Base-by-base conservation (phyloP, 1,284 basidiomycete species). In the Puccinia horiana region DNA sequence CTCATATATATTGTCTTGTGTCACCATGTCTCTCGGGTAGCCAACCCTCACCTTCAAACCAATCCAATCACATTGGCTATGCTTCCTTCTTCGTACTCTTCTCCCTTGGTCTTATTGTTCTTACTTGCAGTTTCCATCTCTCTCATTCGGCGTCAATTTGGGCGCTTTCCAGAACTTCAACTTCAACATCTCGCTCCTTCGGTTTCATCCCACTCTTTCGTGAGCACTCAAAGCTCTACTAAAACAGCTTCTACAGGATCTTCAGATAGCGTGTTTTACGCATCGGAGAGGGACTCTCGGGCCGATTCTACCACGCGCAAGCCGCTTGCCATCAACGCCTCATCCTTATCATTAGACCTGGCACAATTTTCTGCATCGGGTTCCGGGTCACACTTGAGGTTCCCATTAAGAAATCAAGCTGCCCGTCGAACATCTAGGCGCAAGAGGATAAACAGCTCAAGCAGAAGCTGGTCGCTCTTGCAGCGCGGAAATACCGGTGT, bases 401-500 rank as follows among this genome's bases (percentile, higher is more conserved):
- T 6, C 23, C 32, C 18, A 14, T 47, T 47, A 44, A 23, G 29
- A 29, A 44, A n/a, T 47, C 9, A 44, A n/a, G n/a, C n/a, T 44
- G 11, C 47, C 23, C 65, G 11, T 18, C n/a, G 42, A 29, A 29
- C 23, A 40, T 23, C 42, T 47, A 9, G n/a, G 65, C 65, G 61
- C 20, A 65, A 65, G 35, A 65, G 61, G 61, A 18, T 16, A 40
- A 18, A 23, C 35, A 11, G 3, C n/a, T 37, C 61, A 18, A 65
- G 18, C 35, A 9, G 35, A 65, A 40, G 61, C 35, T 65, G 61
- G 61, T 65, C 61, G 11, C 61, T 65, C 61, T 20, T 65, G 61
- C 35, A 37, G 61, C 5, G 35, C 18, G 61, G 61, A 65, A 40
- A 29, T 12, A 80, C 65, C 23, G 77, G 77, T 37, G 77, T 80